Evolutionary conservation across 495 filamentous ascomycete genomes (phyloP), one percentile per base, ranked within the genome.

Genomic region (Podospora australis): DNA sequence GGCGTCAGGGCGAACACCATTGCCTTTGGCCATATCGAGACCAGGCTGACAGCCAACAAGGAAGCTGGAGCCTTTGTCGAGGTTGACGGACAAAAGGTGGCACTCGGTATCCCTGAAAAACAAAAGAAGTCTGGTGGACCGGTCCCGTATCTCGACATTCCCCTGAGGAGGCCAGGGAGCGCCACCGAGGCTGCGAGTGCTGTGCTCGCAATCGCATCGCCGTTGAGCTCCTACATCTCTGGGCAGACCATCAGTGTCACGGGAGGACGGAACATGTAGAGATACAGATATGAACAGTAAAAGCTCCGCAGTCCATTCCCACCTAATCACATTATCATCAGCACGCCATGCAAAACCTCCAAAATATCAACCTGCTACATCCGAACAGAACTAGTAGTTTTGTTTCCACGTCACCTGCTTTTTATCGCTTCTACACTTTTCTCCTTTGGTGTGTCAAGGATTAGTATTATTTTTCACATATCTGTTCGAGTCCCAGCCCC

Each of bases 171-270:
- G 54, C 79, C 86, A 0, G 88, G 86, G 1, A 83, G 78, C 28
- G 79, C 88, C 7, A 83, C 80, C 28, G 87, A 95, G 70, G 88
- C 87, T 11, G 88, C 87, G 21, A 78, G 80, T 55, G 72, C 79
- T n/a, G 79, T 95, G 49, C 52, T 95, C 52, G 87, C 80, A n/a
- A 80, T 91, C 25, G 83, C 83, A 1, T 88, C 84, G 53, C 87
- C 88, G 36, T 65, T 87, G 55, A 86, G 88, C 53, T 81, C 79
- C 35, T 92, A 92, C 71, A 84, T 92, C 4, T 82, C 76, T 61
- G 88, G 87, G 8, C 87, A 95, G 74, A 89, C 86, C 2, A 84
- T 95, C 49, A 78, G 78, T 58, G 88, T 91, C 38, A 92, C 87
- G 11, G 88, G 88, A 5, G 88, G 87, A 4, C 71, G 84, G 64